These are phyloP conservation scores for Ceratobasidium sp. DNA, from an alignment of 1,284 basidiomycete species.

Conservation along the genomic window DNA sequence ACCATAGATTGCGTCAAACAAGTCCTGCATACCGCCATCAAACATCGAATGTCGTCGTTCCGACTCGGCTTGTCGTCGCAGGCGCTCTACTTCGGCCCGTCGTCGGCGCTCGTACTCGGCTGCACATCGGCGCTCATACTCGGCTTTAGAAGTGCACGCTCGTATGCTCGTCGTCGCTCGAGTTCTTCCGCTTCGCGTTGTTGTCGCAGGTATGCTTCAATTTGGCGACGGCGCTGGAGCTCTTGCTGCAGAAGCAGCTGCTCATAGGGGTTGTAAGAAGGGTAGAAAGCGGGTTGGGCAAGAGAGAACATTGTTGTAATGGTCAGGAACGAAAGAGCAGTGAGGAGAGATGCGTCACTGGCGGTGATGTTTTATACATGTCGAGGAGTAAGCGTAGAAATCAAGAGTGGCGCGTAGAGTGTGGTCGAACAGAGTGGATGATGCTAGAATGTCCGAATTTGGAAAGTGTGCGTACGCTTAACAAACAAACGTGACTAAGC, in stretches of 20 bases:
- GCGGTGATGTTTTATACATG: neutral
- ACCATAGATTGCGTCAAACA: slow-evolving; percentile 16
- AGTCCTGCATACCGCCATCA: slow-evolving; percentile 1
- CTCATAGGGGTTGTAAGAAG: slow-evolving; percentile 4
- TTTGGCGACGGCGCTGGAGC: neutral
- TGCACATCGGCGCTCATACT: neutral
- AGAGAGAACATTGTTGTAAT: neutral
- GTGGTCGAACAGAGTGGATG: neutral
- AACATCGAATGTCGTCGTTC: slow-evolving; percentile 11
- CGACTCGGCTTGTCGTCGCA: neutral
- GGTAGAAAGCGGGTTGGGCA: neutral
- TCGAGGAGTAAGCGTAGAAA: neutral
- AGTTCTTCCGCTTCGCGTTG: slow-evolving; percentile 13
- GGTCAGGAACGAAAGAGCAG: neutral
- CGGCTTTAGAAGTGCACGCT: neutral
- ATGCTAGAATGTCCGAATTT: neutral
- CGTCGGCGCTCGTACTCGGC: slow-evolving; percentile 10
- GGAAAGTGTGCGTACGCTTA: too few species aligned
- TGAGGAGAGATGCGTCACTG: neutral
- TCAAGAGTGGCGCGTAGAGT: neutral
- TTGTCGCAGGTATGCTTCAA: neutral
- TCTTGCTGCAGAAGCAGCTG: slow-evolving; percentile 5
- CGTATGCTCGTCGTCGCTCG: neutral
- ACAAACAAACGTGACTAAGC: too few species aligned
- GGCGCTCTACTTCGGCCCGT: neutral